Base-by-base conservation (phyloP, 352 stramenopile species). In the Pythium phragmitis region DNA sequence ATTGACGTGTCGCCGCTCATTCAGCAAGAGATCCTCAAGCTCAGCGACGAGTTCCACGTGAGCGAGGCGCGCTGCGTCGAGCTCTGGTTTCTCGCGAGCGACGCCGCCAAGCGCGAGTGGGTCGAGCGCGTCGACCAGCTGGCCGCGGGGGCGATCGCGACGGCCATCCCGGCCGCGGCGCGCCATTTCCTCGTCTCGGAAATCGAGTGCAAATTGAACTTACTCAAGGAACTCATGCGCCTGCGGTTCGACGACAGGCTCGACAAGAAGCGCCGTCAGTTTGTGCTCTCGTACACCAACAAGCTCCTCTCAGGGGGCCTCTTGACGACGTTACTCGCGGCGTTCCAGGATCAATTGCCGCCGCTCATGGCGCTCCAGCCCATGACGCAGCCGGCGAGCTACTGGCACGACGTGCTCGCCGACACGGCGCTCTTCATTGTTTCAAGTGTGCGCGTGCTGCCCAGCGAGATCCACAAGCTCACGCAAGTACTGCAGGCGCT, bases 41-140 rank as follows among this genome's bases (percentile, higher is more conserved):
- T 92, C 53, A 92, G 82, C 39, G 86, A 94, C 65, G 84, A 92
- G 67, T 91, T 89, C 64, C 66, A 72, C 45, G 64, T 76, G 37
- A 87, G 77, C 42, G 83, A 93, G 59, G 72, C 73, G 60, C 72
- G 67, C 28, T 90, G 83, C 70, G 79, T 92, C 28, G 76, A 89
- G 65, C 77, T 89, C 26, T 94, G 86, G 86, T 76, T 91, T 50
- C 53, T 92, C 57, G 86, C 86, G 5, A 94, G 86, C 54, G 82
- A 94, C 43, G 68, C 75, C 37, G 63, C 75, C 47, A 81, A 80
- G 56, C 84, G 86, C 47, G 79, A 87, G 54, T 85, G 78, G 69
- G 72, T 94, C 50, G 82, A 91, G 57, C 82, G 80, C 30, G 73
- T 82, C 30, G 85, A 94, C 67, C 83, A 89, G 48, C 61, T 92